Evolutionary conservation across 495 filamentous ascomycete genomes (phyloP).

Genomic region (Penicillium atrosanguineum): DNA sequence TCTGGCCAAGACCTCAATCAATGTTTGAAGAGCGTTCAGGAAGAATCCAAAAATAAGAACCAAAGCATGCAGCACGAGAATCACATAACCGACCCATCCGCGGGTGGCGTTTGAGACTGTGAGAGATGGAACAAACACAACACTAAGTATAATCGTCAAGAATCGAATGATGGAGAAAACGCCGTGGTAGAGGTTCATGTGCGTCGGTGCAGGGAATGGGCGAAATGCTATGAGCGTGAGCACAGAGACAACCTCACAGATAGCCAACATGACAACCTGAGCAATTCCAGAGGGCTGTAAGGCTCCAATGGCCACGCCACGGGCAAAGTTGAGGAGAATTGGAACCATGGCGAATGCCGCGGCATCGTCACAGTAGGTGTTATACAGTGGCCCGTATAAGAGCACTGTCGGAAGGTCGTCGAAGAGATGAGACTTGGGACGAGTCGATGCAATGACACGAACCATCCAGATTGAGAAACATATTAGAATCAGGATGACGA

Average conservation of each 20-base stretch:
- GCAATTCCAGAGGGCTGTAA: conserved; percentile 91
- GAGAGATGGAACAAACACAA: conserved; percentile 82
- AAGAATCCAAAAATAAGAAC: conserved; percentile 94
- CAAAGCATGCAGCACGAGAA: conserved; percentile 79
- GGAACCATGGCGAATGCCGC: conserved; percentile 85
- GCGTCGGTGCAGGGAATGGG: conserved; percentile 85
- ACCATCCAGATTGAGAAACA: conserved; percentile 75
- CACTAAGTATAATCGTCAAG: conserved; percentile 74
- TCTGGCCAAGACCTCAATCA: conserved; percentile 81
- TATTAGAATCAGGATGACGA: conserved; percentile 69
- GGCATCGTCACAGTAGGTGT: conserved; percentile 89
- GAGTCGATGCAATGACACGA: conserved; percentile 72
- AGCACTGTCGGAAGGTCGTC: conserved; percentile 90
- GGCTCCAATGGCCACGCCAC: conserved; percentile 88
- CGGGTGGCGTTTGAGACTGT: conserved; percentile 72
- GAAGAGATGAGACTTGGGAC: conserved; percentile 81
- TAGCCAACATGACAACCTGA: conserved; percentile 84
- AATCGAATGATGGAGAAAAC: conserved; percentile 79
- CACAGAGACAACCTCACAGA: conserved; percentile 91
- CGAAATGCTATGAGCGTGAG: conserved; percentile 84
- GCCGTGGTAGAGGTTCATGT: conserved; percentile 96
- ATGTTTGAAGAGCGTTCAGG: conserved; percentile 83
- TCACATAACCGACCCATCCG: conserved; percentile 93
- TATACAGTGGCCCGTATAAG: conserved; percentile 93
- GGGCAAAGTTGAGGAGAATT: conserved; percentile 74